These are phyloP conservation scores for Chlamydomonas incerta DNA, from an alignment of 139 green algal species.

Conservation along the genomic window DNA sequence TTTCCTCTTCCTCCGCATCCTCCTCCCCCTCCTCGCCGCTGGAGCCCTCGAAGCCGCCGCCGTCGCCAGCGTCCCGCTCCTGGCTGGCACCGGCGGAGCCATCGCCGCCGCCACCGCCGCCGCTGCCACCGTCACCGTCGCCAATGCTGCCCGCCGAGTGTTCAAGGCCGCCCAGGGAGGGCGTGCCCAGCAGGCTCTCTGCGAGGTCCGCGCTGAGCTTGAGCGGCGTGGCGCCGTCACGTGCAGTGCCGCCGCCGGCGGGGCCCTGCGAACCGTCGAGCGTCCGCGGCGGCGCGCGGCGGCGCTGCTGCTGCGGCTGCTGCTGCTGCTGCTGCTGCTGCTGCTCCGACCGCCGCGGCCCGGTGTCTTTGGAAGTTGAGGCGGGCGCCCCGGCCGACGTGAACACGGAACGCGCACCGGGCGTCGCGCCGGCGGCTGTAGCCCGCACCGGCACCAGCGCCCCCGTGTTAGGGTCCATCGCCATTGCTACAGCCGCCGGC, in stretches of 20 bases:
- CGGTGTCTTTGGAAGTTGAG: too few species aligned
- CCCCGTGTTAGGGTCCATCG: too few species aligned
- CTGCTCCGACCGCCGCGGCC: too few species aligned
- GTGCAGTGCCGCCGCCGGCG: too few species aligned
- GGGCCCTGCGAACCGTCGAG: too few species aligned
- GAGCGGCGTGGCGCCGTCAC: neutral
- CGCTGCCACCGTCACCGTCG: slow-evolving; percentile 14
- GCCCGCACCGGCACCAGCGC: neutral
- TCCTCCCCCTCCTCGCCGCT: neutral
- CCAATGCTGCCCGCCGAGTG: neutral
- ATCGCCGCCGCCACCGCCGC: slow-evolving; percentile 29
- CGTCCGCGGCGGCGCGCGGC: too few species aligned
- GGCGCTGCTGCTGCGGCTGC: too few species aligned
- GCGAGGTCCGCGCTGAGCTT: neutral
- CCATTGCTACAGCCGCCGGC: too few species aligned
- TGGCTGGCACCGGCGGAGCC: neutral
- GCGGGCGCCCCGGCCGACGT: too few species aligned
- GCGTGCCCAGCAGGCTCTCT: slow-evolving; percentile 16
- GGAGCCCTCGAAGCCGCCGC: neutral
- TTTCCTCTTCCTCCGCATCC: neutral
- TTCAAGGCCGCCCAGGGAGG: neutral
- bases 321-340: too few species aligned
- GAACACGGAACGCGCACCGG: too few species aligned
- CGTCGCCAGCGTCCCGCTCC: neutral
- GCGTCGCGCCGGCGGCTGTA: too few species aligned